phyloP scores from a whole-genome alignment of 2,329 filamentous ascomycete species.

The Sporothrix brunneoviolacea region DNA sequence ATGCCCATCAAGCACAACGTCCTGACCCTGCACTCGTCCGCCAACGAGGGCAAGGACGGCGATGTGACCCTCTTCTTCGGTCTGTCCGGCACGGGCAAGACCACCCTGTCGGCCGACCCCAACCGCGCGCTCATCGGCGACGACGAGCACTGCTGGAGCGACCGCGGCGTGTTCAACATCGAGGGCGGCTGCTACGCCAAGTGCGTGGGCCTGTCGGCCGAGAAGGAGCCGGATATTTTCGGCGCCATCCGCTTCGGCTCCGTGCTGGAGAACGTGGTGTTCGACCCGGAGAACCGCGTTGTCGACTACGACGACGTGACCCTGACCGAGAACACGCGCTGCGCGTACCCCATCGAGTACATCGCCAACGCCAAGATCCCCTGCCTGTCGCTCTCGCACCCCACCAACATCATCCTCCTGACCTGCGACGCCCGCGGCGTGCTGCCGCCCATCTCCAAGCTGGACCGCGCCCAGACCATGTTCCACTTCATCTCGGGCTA shows the following conservation, averaged over 20 bases:
- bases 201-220: conserved; percentile 90
- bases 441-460: conserved; percentile 94
- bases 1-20: conserved; percentile 99
- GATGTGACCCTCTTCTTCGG: conserved; percentile 99
- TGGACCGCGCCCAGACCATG: conserved; percentile 92
- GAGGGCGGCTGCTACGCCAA: conserved; percentile 99
- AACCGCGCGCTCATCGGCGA: conserved; percentile 96
- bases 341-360: conserved; percentile 97
- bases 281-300: conserved; percentile 78
- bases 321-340: conserved; percentile 92
- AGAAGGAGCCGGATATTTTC: conserved; percentile 99
- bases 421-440: conserved; percentile 98
- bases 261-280: conserved; percentile 97
- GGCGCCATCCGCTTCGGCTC: conserved; percentile 94
- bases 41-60: conserved; percentile 89
- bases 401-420: conserved; percentile 94
- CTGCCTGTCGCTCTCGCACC: conserved; percentile 80
- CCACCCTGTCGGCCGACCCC: conserved; percentile 91
- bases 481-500: conserved; percentile 99
- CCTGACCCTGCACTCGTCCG: conserved; percentile 94
- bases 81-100: conserved; percentile 97
- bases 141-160: conserved; percentile 99
- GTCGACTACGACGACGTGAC: conserved; percentile 96
- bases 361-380: conserved; percentile 99
- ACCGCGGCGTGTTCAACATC: conserved; percentile 97